Base-by-base conservation (phyloP, 371 early-diverging fungal genomes). In the Nematocida minor region DNA sequence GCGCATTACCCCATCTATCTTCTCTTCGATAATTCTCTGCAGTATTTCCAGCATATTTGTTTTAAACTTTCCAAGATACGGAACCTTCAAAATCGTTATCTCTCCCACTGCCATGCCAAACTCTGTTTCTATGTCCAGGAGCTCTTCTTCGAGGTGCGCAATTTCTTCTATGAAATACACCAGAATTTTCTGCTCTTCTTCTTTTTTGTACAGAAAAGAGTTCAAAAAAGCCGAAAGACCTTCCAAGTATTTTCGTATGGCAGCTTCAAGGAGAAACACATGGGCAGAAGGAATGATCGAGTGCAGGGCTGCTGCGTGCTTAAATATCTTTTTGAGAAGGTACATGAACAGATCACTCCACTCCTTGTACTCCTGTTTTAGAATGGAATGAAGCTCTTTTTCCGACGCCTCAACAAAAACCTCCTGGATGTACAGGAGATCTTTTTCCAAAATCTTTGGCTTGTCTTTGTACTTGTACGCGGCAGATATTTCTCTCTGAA, bases 41-140 rank as follows among this genome's bases (percentile, higher is more conserved):
- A 74, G 34, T 18, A 60, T 60, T 11, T 20, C 16, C 20, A 38
- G 40, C 18, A 74, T 70, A 6, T 20, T 7, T 2, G 22, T 31
- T 44, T 74, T 74, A 34, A 53, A 62, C 20, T 11, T n/a, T 0
- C 25, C 32, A 6, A 74, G 27, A 49, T 53, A 74, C 11, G 64
- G 31, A 6, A 66, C 51, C 11, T 74, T 53, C 7, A 74, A 34
- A 16, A 74, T 53, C 16, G 49, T 49, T 34, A 74, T 38, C 18
- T 49, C 54, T 29, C 66, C 77, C 3, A 64, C 44, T 27, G 63
- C 4, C 4, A 54, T 41, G 2, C 77, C 77, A 36, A 74, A 64
- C 18, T 74, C 77, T 6, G 46, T 74, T 40, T 74, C 77, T 34
- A 74, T 74, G 42, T 74, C 66, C 4, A 74, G 7, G 4, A 74